Evolutionary conservation across 2,329 filamentous ascomycete genomes (phyloP).

Genomic region (Colletotrichum simmondsii): DNA sequence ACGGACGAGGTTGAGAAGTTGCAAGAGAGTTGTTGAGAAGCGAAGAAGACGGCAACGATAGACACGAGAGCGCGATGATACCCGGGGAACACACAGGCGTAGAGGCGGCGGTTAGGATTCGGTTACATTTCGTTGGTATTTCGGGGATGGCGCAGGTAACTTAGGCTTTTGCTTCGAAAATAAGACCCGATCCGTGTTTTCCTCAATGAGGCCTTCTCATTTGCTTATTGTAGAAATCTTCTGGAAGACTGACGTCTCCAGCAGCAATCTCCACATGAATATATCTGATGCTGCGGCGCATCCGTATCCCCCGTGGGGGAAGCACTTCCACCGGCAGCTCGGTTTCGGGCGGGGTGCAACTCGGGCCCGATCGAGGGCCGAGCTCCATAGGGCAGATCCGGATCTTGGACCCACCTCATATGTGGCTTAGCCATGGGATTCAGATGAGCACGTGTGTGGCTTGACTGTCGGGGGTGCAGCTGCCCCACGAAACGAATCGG

Average conservation of each 20-base stretch:
- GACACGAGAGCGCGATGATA: conserved; percentile 7
- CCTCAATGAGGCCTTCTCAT: neutral
- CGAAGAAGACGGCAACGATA: neutral
- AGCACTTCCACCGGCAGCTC: neutral
- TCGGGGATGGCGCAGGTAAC: neutral
- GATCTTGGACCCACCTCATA: neutral
- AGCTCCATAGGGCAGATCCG: neutral
- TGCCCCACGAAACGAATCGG: neutral
- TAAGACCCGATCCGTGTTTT: neutral
- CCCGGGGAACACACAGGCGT: neutral
- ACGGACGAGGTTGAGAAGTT: conserved; percentile 35
- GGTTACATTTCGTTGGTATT: neutral
- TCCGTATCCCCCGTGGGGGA: neutral
- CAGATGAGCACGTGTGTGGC: neutral
- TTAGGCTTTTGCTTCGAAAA: neutral
- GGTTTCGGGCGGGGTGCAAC: conserved; percentile 7
- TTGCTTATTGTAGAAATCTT: too few relatives aligned
- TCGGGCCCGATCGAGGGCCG: conserved; percentile 4
- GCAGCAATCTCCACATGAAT: neutral
- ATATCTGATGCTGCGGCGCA: neutral
- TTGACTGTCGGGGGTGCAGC: neutral
- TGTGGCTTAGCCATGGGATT: neutral
- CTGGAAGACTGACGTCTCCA: too few relatives aligned
- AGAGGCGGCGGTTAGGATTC: neutral
- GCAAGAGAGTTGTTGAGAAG: conserved; percentile 30